These are phyloP conservation scores for Prunus davidiana DNA, from an alignment of 306 rosid species.

Conservation along the genomic window DNA sequence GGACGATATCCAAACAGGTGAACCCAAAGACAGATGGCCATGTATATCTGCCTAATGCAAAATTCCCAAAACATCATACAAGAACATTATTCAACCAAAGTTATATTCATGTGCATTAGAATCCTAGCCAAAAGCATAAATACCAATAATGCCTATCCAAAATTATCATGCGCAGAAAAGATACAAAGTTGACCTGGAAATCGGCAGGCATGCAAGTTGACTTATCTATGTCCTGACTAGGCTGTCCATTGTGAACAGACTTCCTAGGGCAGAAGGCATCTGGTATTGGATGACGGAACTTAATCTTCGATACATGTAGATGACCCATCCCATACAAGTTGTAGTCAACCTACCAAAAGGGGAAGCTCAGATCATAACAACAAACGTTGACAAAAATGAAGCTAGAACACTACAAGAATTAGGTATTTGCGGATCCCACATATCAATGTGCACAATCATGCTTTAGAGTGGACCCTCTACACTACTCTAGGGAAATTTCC, in stretches of 20 bases:
- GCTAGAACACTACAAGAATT: not conserved
- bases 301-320: constrained; percentile 73
- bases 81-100: constrained; percentile 17
- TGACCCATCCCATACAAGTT: constrained; percentile 88
- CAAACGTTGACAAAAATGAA: not conserved
- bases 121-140: not conserved
- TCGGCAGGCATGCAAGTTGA: constrained; percentile 35
- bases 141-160: not conserved
- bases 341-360: constrained; percentile 36
- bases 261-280: constrained; percentile 39
- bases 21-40: constrained; percentile 36
- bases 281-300: constrained; percentile 71
- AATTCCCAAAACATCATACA: constrained; percentile 26
- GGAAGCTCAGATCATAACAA: constrained; percentile 6
- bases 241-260: constrained; percentile 28
- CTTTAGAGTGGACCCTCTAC: not conserved
- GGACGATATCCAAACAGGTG: constrained; percentile 61
- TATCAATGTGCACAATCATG: not conserved
- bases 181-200: constrained; percentile 26
- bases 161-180: constrained; percentile 8
- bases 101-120: not conserved
- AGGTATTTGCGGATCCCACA: not conserved
- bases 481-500: too few species aligned
- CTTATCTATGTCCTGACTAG: constrained; percentile 33
- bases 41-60: constrained; percentile 56